A percentile compares a stretch with the other conserved stretches of the same genome.
Conservation (phyloP, 2,329 filamentous ascomycete genomes). For the Neoarthrinium moseri region DNA sequence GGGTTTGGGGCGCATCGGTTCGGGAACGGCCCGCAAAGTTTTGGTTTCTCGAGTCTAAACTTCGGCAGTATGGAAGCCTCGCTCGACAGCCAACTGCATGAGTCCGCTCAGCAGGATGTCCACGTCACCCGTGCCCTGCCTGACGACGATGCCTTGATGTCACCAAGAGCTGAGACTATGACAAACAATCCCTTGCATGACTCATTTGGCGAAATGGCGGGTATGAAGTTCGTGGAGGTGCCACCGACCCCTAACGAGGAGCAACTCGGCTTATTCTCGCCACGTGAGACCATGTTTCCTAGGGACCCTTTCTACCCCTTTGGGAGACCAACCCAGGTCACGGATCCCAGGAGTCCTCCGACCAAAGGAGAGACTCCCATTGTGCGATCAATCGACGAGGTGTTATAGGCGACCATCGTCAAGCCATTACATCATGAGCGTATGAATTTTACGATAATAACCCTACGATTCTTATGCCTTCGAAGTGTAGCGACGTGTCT, state of each 20-base stretch:
- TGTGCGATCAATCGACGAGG: slow-evolving; percentile 73
- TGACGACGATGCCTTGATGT: slow-evolving; percentile 61
- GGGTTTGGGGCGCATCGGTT: slow-evolving; percentile 42
- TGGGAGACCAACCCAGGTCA: slow-evolving; percentile 47
- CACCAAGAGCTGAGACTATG: slow-evolving; percentile 71
- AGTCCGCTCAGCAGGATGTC: slow-evolving; percentile 30
- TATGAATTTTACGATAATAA: background rate
- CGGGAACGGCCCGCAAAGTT: slow-evolving; percentile 30
- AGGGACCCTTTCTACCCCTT: slow-evolving; percentile 53
- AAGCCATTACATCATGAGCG: no score
- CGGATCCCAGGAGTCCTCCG: slow-evolving; percentile 72
- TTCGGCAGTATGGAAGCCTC: slow-evolving; percentile 23
- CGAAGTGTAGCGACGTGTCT: background rate
- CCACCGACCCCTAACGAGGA: slow-evolving; percentile 51
- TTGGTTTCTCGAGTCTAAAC: slow-evolving; percentile 41
- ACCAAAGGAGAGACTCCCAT: slow-evolving; percentile 74
- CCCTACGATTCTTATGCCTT: slow-evolving; percentile 9
- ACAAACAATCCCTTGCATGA: slow-evolving; percentile 65
- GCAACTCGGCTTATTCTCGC: slow-evolving; percentile 57
- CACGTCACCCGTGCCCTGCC: slow-evolving; percentile 32
- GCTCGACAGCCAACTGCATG: slow-evolving; percentile 16
- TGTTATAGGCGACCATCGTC: slow-evolving; percentile 51
- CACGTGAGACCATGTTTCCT: slow-evolving; percentile 50
- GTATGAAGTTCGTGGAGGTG: slow-evolving; percentile 52
- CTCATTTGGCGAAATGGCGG: slow-evolving; percentile 38